These are phyloP conservation scores for Macrophomina tecta DNA, from an alignment of 2,329 filamentous ascomycete species.

Conservation along the genomic window DNA sequence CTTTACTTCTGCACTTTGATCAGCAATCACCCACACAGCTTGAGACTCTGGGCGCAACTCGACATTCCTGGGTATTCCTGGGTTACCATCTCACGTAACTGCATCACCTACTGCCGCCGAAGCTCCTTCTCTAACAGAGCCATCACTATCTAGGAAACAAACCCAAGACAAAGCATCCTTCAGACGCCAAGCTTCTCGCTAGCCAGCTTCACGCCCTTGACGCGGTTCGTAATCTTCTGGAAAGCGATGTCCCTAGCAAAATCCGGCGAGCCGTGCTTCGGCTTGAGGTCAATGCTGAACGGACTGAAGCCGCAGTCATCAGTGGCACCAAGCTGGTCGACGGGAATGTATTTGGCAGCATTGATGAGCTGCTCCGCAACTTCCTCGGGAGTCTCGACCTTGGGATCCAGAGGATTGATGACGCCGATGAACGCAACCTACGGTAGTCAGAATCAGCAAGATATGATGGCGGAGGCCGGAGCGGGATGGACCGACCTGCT, in stretches of 20 bases:
- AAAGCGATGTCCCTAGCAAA: conserved; percentile 40
- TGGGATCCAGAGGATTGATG: conserved; percentile 38
- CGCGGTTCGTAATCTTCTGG: conserved; percentile 37
- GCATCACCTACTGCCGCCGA: background rate
- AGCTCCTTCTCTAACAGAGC: conserved; percentile 1
- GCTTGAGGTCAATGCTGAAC: conserved; percentile 41
- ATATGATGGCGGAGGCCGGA: too few species aligned
- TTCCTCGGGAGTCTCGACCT: conserved; percentile 39
- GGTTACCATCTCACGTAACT: background rate
- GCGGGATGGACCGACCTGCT: conserved; percentile 30
- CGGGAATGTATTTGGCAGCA: conserved; percentile 38
- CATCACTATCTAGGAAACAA: background rate
- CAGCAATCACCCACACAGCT: background rate
- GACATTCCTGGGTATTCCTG: background rate
- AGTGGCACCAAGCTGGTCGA: conserved; percentile 39
- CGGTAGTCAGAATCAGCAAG: background rate
- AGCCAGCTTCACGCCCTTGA: conserved; percentile 38
- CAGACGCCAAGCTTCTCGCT: conserved; percentile 37
- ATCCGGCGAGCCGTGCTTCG: conserved; percentile 39
- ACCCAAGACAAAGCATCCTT: background rate
- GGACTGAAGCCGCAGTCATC: conserved; percentile 43
- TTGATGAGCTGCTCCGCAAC: conserved; percentile 37
- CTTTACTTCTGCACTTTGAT: background rate
- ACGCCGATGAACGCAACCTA: conserved; percentile 41
- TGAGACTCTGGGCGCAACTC: background rate